These are phyloP conservation scores for Acanthamoeba comandoni DNA, from an alignment of 208 protist species.

Conservation along the genomic window DNA sequence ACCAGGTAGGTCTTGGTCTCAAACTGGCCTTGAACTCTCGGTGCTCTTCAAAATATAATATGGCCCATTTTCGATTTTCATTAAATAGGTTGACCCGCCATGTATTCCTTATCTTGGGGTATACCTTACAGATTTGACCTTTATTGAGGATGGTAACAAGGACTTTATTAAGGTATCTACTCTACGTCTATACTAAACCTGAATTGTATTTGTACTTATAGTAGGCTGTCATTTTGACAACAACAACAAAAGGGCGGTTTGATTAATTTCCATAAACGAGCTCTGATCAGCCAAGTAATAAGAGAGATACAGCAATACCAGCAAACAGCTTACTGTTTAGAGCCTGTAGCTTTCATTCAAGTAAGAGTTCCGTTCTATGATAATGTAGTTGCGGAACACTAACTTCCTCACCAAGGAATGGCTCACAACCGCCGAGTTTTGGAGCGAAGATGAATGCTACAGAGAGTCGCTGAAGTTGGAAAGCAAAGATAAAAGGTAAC, in stretches of 20 bases:
- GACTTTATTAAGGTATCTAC: constrained; percentile 29
- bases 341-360: constrained; percentile 37
- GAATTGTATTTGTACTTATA: not conserved
- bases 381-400: not conserved
- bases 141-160: constrained; percentile 89
- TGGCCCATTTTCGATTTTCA: not conserved
- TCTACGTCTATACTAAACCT: not conserved
- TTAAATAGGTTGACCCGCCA: constrained; percentile 59
- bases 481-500: not conserved
- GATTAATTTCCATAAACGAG: constrained; percentile 69
- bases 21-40: not conserved
- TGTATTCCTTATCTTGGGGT: constrained; percentile 78
- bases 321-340: constrained; percentile 67
- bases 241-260: constrained; percentile 9
- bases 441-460: constrained; percentile 53
- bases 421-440: constrained; percentile 46
- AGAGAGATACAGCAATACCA: constrained; percentile 74
- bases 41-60: not conserved
- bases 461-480: constrained; percentile 50
- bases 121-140: constrained; percentile 88
- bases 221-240: not conserved
- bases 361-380: not conserved
- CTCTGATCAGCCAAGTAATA: constrained; percentile 21
- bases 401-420: not conserved
- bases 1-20: not conserved